Evolutionary conservation across 306 rosid genomes (phyloP), one percentile per base, ranked within the genome.

Genomic region (Cucurbita argyrosperma): DNA sequence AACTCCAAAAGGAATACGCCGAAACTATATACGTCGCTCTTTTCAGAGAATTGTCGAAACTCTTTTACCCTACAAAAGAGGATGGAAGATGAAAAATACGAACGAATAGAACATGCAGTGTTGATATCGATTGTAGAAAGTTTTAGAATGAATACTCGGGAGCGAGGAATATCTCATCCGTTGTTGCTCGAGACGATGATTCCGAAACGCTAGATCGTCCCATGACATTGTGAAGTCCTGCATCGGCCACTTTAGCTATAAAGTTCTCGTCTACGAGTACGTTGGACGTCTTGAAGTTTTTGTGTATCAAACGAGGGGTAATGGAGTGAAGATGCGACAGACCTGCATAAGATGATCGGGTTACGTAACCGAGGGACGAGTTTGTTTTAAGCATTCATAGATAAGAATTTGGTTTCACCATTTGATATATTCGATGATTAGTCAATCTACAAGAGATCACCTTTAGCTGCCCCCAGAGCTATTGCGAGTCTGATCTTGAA

Each of bases 381-480:
- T 82, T 83, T 76, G 79, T 18, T 89, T 79, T 82, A 81, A 78
- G 56, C 80, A 80, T 81, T 75, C 80, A 74, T 79, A 43, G 77
- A 84, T 82, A 71, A 83, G 82, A 85, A 76, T 80, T 38, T 39
- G 37, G 64, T 56, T 54, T 40, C 51, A 72, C 65, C 38, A 37
- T 35, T 72, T 72, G 62, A 53, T 54, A 53, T 72, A 38, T 38
- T n/a, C 43, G 42, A 74, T 74, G 61, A 75, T 70, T 71, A 72
- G 77, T 82, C 77, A 85, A 87, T 84, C 76, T 73, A 68, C 84
- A 84, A 87, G 86, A 83, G 87, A 87, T 92, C 96, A 92, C 98
- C 98, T 92, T 87, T 92, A 87, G 98, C 98, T 77, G 96, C 98
- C 84, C 89, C 93, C 77, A 81, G 90, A 83, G 98, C 98, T 82